These are phyloP conservation scores for Penicillium sp. DNA, from an alignment of 2,329 filamentous ascomycete species.

Conservation along the genomic window DNA sequence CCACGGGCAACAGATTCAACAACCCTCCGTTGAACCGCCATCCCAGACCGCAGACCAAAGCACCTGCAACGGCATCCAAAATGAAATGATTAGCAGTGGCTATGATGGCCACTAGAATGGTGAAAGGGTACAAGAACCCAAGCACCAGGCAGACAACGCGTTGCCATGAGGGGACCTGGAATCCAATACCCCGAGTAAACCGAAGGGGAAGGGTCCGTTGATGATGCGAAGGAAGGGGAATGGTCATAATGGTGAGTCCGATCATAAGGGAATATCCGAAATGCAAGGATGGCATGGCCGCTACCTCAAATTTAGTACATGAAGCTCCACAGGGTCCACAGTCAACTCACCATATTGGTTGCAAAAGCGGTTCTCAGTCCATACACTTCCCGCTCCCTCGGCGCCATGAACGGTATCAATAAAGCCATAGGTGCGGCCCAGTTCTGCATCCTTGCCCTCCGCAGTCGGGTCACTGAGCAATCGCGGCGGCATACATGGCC, in stretches of 20 bases:
- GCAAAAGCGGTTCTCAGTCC: constrained; percentile 72
- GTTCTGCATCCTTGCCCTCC: constrained; percentile 54
- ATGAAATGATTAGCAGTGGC: constrained; percentile 73
- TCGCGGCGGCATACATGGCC: constrained; percentile 63
- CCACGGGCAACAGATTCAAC: constrained; percentile 64
- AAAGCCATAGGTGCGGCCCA: constrained; percentile 62
- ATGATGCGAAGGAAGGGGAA: constrained; percentile 61
- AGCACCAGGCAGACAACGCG: constrained; percentile 52
- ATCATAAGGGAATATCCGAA: constrained; percentile 75
- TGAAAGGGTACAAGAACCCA: constrained; percentile 64
- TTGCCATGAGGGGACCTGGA: constrained; percentile 50
- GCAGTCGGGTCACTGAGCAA: constrained; percentile 57
- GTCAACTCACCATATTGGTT: constrained; percentile 66
- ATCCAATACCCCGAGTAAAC: constrained; percentile 36
- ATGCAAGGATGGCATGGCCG: constrained; percentile 73
- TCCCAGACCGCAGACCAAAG: constrained; percentile 63
- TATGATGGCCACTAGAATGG: constrained; percentile 67
- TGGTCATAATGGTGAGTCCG: constrained; percentile 66
- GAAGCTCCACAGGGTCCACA: not conserved
- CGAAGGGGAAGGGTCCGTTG: constrained; percentile 38
- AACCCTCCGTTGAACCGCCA: constrained; percentile 59
- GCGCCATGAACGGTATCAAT: constrained; percentile 60
- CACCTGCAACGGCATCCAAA: constrained; percentile 69
- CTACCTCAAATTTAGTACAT: constrained; percentile 34
- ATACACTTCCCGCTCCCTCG: constrained; percentile 65